Evolutionary conservation across 495 filamentous ascomycete species (phyloP).

Genomic region (Penicillium malachiteum): DNA sequence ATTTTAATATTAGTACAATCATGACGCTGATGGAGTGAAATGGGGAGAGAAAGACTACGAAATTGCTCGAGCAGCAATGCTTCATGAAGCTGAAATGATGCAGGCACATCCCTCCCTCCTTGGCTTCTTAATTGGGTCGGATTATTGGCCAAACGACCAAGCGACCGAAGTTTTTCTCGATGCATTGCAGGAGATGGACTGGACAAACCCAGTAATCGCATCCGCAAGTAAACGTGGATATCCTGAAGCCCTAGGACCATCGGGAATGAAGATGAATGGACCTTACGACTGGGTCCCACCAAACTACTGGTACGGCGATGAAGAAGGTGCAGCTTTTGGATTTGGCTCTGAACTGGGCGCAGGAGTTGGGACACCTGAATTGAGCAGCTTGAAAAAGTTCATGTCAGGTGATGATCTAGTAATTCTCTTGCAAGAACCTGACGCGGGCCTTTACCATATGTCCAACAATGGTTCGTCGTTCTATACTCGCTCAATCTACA

Average conservation of each 20-base stretch:
- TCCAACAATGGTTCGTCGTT: constrained; percentile 53
- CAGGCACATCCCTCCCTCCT: constrained; percentile 58
- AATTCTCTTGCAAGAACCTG: constrained; percentile 53
- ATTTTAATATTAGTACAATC: constrained; percentile 45
- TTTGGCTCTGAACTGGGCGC: constrained; percentile 62
- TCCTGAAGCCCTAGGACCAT: constrained; percentile 49
- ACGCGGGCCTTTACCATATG: constrained; percentile 60
- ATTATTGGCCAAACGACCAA: constrained; percentile 60
- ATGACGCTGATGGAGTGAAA: constrained; percentile 45
- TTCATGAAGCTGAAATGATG: constrained; percentile 59
- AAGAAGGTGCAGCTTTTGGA: constrained; percentile 57
- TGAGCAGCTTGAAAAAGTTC: constrained; percentile 54
- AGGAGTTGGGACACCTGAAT: constrained; percentile 61
- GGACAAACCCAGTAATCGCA: constrained; percentile 56
- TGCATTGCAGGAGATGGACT: constrained; percentile 51
- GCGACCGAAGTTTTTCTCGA: constrained; percentile 52
- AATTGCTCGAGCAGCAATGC: constrained; percentile 54
- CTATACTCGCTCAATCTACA: constrained; percentile 55
- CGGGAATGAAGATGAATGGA: constrained; percentile 66
- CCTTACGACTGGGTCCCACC: constrained; percentile 70
- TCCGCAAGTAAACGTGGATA: constrained; percentile 58
- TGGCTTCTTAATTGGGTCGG: constrained; percentile 58
- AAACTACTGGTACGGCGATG: constrained; percentile 58
- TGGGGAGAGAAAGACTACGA: constrained; percentile 56
- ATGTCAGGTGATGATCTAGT: constrained; percentile 49